Evolutionary conservation across 2,329 filamentous ascomycete species (phyloP), one percentile per base, ranked within the genome.

Genomic region (Cladosporium sp.): DNA sequence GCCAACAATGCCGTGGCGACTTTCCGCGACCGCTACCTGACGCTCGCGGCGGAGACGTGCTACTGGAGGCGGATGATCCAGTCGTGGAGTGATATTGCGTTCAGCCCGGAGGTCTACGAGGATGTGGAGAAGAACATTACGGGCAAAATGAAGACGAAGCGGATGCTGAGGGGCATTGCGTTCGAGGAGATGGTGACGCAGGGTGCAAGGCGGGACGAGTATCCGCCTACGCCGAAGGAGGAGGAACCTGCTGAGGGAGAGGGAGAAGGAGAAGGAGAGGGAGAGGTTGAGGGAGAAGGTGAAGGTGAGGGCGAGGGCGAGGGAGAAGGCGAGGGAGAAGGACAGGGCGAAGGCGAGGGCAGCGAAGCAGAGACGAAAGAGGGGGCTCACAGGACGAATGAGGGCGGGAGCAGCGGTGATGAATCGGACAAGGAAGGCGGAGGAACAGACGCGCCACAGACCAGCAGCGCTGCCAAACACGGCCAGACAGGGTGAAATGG

Each of bases 51-150:
- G 1, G 59, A 60, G 18, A 59, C 64, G 11, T 68, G 66, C 49
- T 68, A 68, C 49, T 59, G 65, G 55, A 55, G 65, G n/a, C 49
- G 58, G 18, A 46, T 69, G 40, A 61, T 69, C 45, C 43, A 59
- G 37, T 58, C 59, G 18, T 68, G 66, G 66, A 50, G 32, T 6
- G 31, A 35, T 5, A 31, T 50, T 5, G 31, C 48, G 1, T 32
- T 43, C 11, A 32, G 14, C 6, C 48, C 48, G 1, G 48, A 50
- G 19, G 43, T 50, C 10, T 50, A 50, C 16, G 48, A 50, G 33
- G 31, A 50, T n/a, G 48, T 50, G 31, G 32, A 43, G 40, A 50
- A 43, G 40, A 37, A 35, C 5, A 40, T 50, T 2, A 22, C 33
- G 8, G 48, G 48, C 6, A 43, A 50, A 13, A 4, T 50, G 48